phyloP scores from a whole-genome alignment of 2,329 filamentous ascomycete species.

The Leptoxyphium fumago region DNA sequence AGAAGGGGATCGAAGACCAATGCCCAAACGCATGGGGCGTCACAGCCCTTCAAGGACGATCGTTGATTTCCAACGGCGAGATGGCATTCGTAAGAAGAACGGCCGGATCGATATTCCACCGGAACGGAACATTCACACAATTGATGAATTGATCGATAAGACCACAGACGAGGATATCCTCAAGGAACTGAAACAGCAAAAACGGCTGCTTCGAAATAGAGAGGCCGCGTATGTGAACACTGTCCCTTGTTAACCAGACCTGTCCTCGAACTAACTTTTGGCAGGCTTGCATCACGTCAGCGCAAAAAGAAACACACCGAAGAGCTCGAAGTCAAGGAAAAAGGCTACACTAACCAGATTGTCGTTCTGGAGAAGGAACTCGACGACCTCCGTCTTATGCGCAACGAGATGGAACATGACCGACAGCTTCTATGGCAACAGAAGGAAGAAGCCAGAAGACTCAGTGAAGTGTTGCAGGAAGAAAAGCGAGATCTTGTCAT shows the following conservation, averaged over 20 bases:
- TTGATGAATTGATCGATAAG: constrained; percentile 79
- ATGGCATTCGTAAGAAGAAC: constrained; percentile 97
- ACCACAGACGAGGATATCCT: constrained; percentile 84
- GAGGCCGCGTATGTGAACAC: constrained; percentile 66
- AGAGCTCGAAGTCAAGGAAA: constrained; percentile 92
- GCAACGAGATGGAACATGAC: constrained; percentile 15
- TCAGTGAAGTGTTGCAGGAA: constrained; percentile 60
- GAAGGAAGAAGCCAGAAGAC: constrained; percentile 59
- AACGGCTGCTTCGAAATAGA: constrained; percentile 82
- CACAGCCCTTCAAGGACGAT: constrained; percentile 45
- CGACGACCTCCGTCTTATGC: constrained; percentile 46
- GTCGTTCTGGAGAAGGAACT: constrained; percentile 66
- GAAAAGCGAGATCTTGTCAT: constrained; percentile 90
- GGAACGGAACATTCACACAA: constrained; percentile 85
- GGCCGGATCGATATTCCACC: constrained; percentile 92
- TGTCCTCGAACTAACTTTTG: constrained; percentile 2
- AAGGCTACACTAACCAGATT: constrained; percentile 67
- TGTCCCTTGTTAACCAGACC: constrained; percentile 2
- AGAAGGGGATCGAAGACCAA: constrained; percentile 33
- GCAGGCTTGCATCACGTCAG: constrained; percentile 84
- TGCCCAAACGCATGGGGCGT: constrained; percentile 44
- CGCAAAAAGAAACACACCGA: constrained; percentile 98
- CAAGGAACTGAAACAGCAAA: constrained; percentile 97
- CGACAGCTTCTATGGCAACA: constrained; percentile 43
- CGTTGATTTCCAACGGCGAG: constrained; percentile 43